Evolutionary conservation across 768 basidiomycete species (phyloP), one percentile per base, ranked within the genome.

Genomic region (Russula virescens): DNA sequence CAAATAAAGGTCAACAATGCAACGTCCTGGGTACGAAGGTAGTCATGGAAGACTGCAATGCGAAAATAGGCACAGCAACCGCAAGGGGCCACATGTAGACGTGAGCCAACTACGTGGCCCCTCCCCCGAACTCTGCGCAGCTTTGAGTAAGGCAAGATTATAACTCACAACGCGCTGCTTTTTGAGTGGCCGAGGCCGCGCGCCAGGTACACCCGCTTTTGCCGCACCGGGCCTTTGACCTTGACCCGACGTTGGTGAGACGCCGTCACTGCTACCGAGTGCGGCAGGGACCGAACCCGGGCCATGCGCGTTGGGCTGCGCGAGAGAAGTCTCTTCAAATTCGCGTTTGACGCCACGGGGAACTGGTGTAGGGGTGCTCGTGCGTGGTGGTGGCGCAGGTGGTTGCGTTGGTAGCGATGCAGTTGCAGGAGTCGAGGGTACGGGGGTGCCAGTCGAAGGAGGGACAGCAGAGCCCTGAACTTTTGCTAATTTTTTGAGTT

Each of bases 401-500:
- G 56, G 42, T 1, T 60, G 60, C 19, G 55, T 53, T 19, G 66
- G 56, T 3, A 56, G 51, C 52, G 54, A 26, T 11, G 61, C 48
- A 9, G 60, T 21, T 26, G 38, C 23, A 50, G 56, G 65, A 26
- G 60, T 57, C 42, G 60, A 50, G 21, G 66, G 51, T 16, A 47
- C 40, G n/a, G 64, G 54, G 2, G 64, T 65, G 34, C 51, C 38
- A 19, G 64, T 47, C 11, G 52, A 57, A 19, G 14, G 51, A 5
- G 66, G 63, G 43, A 46, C 46, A 28, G 28, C 25, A 2, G 53
- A 47, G 50, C 64, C 64, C 54, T 67, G 66, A 5, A 58, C 61
- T 55, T 68, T 68, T 23, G 67, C 67, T 45, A 66, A 49, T 52
- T 60, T 63, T 60, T 68, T 68, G 61, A 66, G 65, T 55, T 68